A percentile compares a stretch with the other conserved stretches of the same genome.
Evolutionary conservation across 2,329 filamentous ascomycete genomes (phyloP).

Genomic region (Aspergillus tamarii): DNA sequence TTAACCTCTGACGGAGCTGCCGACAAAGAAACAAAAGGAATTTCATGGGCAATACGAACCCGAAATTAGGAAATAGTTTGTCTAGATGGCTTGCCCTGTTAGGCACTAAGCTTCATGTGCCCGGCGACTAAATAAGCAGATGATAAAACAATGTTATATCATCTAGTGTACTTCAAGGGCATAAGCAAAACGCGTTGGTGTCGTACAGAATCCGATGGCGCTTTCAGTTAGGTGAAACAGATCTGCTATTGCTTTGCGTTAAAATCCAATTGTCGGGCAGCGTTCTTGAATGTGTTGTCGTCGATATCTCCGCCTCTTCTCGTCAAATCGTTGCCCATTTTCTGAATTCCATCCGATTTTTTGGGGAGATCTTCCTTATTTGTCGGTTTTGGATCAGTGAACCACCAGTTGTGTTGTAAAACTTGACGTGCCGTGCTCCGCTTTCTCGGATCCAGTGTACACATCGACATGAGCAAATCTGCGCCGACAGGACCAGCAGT

Average conservation of each 20-base stretch:
- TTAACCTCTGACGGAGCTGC: background rate
- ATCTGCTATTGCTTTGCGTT: slow-evolving; percentile 44
- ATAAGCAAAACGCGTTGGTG: background rate
- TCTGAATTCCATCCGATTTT: slow-evolving; percentile 72
- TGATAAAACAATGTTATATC: background rate
- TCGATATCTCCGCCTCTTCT: slow-evolving; percentile 73
- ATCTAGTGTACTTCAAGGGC: background rate
- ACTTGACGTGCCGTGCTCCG: slow-evolving; percentile 77
- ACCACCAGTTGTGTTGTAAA: slow-evolving; percentile 85
- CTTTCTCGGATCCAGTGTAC: slow-evolving; percentile 83
- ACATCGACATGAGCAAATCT: slow-evolving; percentile 83
- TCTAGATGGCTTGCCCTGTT: background rate
- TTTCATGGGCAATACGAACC: background rate
- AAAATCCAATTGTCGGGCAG: slow-evolving; percentile 83
- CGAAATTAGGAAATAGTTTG: background rate
- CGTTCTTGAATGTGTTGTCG: slow-evolving; percentile 67
- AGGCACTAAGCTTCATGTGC: background rate
- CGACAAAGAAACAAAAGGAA: background rate
- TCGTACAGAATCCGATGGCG: background rate
- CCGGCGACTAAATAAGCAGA: background rate
- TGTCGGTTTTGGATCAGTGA: slow-evolving; percentile 78
- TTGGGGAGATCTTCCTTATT: slow-evolving; percentile 78
- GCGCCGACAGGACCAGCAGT: slow-evolving; percentile 81
- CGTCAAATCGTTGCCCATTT: slow-evolving; percentile 81
- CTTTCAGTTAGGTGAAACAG: background rate